Conservation (phyloP, 345 rosid genomes). For the Alliaria petiolata region DNA sequence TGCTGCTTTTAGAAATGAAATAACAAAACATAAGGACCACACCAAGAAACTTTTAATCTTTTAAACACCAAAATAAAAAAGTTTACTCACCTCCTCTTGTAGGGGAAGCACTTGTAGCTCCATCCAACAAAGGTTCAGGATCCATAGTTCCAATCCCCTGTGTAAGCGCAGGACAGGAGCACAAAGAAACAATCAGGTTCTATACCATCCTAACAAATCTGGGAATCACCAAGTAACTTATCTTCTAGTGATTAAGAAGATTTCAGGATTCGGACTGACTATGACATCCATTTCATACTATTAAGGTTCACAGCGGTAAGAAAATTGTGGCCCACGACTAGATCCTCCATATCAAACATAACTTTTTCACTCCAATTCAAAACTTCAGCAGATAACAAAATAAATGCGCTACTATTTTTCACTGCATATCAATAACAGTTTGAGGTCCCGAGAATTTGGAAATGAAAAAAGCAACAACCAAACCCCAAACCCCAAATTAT, state of each 20-base stretch:
- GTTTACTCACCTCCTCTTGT: slow-evolving; percentile 12
- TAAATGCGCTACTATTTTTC: background rate
- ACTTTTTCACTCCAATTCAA: background rate
- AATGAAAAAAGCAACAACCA: background rate
- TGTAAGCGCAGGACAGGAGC: background rate
- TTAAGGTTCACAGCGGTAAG: background rate
- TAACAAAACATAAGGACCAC: background rate
- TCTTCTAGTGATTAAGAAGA: background rate
- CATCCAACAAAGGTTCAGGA: slow-evolving; percentile 13
- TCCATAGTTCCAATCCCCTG: slow-evolving; percentile 18
- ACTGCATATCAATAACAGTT: too few species aligned
- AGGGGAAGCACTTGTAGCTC: slow-evolving; percentile 19
- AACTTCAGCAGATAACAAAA: background rate
- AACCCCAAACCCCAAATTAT: background rate
- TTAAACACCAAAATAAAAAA: background rate
- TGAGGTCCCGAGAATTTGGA: background rate
- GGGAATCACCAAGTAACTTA: background rate
- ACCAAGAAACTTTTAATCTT: background rate
- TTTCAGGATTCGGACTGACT: background rate
- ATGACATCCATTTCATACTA: background rate
- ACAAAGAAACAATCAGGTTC: slow-evolving; percentile 1
- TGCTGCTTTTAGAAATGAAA: slow-evolving; percentile 30
- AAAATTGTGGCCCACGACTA: background rate
- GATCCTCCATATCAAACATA: background rate
- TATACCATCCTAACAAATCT: background rate